Conservation (phyloP, 345 rosid genomes). For the Aquilaria yunnanensis region DNA sequence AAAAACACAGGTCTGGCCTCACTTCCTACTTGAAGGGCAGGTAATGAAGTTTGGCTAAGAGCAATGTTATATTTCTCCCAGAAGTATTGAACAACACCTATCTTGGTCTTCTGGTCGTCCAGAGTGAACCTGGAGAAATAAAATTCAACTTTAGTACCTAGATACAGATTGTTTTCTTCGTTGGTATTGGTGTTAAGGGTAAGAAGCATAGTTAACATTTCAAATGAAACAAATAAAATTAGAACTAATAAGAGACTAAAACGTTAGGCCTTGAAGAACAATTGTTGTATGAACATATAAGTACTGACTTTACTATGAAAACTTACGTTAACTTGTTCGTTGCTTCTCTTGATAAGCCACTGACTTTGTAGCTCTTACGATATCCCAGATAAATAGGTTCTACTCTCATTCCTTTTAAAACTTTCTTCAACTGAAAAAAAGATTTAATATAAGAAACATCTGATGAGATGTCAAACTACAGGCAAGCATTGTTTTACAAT, state of each 20-base stretch:
- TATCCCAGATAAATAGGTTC: constrained; percentile 40
- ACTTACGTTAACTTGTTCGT: constrained; percentile 31
- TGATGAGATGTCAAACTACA: background rate
- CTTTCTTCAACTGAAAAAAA: constrained; percentile 31
- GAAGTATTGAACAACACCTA: constrained; percentile 37
- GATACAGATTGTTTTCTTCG: background rate
- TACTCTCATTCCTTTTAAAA: constrained; percentile 39
- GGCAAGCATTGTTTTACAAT: background rate
- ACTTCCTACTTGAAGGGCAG: constrained; percentile 41
- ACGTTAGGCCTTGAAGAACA: too few species aligned
- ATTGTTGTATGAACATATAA: too few species aligned
- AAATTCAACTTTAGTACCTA: too few species aligned
- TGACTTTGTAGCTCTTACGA: constrained; percentile 32
- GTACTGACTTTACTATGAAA: background rate
- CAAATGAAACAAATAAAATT: background rate
- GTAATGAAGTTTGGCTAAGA: constrained; percentile 27
- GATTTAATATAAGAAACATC: background rate
- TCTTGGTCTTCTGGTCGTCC: constrained; percentile 34
- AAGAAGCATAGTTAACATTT: background rate
- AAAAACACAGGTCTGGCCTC: constrained; percentile 27
- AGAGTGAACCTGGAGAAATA: constrained; percentile 31
- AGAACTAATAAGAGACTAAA: background rate
- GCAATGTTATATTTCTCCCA: constrained; percentile 29
- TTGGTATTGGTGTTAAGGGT: background rate
- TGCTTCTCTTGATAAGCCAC: constrained; percentile 36